Evolutionary conservation across 1,139 yeast species (phyloP).

Genomic region (Geotrichum armillariae): DNA sequence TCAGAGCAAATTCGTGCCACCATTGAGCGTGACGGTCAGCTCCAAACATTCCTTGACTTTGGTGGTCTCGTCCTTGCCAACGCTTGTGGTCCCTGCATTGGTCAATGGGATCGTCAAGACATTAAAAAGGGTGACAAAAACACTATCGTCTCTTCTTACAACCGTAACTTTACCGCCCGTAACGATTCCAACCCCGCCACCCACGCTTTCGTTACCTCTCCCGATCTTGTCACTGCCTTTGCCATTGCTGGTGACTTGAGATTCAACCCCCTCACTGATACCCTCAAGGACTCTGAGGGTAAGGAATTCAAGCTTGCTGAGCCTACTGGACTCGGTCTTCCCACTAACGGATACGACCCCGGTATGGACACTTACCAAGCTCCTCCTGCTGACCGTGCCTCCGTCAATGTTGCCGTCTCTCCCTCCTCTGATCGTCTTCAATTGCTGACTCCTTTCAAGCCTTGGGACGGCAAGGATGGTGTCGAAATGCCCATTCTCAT

Average conservation of each 20-base stretch:
- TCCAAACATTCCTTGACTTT: constrained; percentile 82
- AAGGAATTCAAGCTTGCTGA: constrained; percentile 90
- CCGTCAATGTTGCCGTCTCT: constrained; percentile 71
- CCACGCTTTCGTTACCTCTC: constrained; percentile 97
- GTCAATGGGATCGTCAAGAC: constrained; percentile 99
- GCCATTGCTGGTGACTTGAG: constrained; percentile 97
- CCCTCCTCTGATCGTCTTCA: constrained; percentile 91
- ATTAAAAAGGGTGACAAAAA: constrained; percentile 97
- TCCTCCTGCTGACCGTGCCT: constrained; percentile 85
- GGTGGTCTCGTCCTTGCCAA: constrained; percentile 97
- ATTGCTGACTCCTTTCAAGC: constrained; percentile 82
- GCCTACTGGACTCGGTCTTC: constrained; percentile 93
- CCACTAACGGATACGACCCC: constrained; percentile 86
- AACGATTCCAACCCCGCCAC: constrained; percentile 99
- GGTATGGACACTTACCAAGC: constrained; percentile 98
- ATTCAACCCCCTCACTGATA: constrained; percentile 97
- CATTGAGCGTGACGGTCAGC: constrained; percentile 95
- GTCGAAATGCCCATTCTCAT: constrained; percentile 86
- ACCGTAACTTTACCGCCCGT: constrained; percentile 99
- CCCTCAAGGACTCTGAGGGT: constrained; percentile 91
- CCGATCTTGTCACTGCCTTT: constrained; percentile 95
- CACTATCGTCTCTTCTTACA: constrained; percentile 97
- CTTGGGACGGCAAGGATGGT: constrained; percentile 98
- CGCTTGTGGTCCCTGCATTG: constrained; percentile 99
- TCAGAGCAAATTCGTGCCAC: constrained; percentile 99